Base-by-base conservation (phyloP, 1,139 yeast species). In the Kodamaea fungicola region DNA sequence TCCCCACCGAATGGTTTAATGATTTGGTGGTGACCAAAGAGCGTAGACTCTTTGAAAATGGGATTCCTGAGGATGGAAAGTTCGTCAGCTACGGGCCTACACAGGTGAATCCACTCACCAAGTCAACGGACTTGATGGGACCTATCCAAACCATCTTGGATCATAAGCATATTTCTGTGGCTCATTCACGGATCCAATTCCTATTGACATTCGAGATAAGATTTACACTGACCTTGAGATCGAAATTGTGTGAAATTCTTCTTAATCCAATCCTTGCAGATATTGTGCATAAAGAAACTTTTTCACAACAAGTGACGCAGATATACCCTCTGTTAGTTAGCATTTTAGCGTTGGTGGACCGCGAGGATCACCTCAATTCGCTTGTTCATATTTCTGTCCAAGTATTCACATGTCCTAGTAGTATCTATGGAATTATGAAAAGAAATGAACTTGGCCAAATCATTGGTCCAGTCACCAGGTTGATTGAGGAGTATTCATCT, bases 341-440 rank as follows among this genome's bases (percentile, higher is more conserved):
- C 2, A 64, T 72, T 4, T 61, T 71, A 41, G 75, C 79, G 4
- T 53, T 59, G 12, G 55, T 72, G 22, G 94, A 84, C 51, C 64
- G 90, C 41, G 92, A 84, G 54, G 85, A 83, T 43, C 76, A 73
- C 42, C 57, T 80, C 28, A 76, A 77, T 32, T 62, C 77, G 4
- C 45, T 81, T 34, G 57, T 65, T 25, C 81, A 81, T 33, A 70
- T 81, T 28, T 62, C 81, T 7, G 67, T 77, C 3, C 94, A 84
- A 49, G 59, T 83, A 12, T 78, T 80, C 53, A 78, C 85, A 0
- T 79, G 86, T 46, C 86, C 86, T 1, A 71, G 74, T 7, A 75
- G 79, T 26, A 72, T 79, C 1, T 58, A 64, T 34, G 54, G 51
- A 30, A 61, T 77, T 7, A 58, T 79, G 28, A 52, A 62, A 3